Base-by-base conservation (phyloP, 2,329 filamentous ascomycete genomes). In the Zymoseptoria passerinii region DNA sequence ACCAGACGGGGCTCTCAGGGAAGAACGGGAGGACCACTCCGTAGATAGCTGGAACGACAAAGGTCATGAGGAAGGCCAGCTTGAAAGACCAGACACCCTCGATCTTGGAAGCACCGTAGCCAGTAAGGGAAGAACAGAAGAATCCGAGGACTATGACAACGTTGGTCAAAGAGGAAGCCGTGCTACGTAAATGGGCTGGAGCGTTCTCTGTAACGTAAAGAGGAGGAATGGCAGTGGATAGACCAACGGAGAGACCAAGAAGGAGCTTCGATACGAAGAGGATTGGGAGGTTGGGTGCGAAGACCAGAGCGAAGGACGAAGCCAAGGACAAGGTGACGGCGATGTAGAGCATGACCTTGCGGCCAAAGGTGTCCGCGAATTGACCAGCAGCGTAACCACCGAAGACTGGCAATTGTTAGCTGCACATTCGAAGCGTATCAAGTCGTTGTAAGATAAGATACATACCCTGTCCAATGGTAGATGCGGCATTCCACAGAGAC, bases 1-100 rank as follows among this genome's bases (percentile, higher is more conserved):
- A 80, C 87, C 89, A 96, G 20, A 92, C 81, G 35, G 92, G 92
- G 13, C 89, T 95, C 73, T 96, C 92, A 0, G 91, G 90, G 81
- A 96, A 86, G 56, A 68, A 68, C 6, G 66, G 66, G 10, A 67
- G 58, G 19, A 62, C 66, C 28, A 65, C 54, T 19, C 61, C 54
- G 40, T 67, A 67, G 1, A 65, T 20, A 13, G 59, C 61, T 18
- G 67, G 67, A 20, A 68, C 62, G 16, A 63, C 28, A 53, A 67
- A 67, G 6, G 67, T 67, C 60, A 66, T 64, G 50, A 57, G 58
- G 56, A 68, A 68, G 6, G 66, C 66, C 6, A 67, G 52, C 28
- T 57, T 61, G 61, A 62, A 67, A 7, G 63, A 65, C 65, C 65
- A 67, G 8, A 55, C 58, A 53, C 63, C 64, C 50, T 56, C 27